Percentiles rank a stretch among this genome's conserved stretches.
Evolutionary conservation across 768 basidiomycete genomes (phyloP).

Genomic region (Suillus americanus): DNA sequence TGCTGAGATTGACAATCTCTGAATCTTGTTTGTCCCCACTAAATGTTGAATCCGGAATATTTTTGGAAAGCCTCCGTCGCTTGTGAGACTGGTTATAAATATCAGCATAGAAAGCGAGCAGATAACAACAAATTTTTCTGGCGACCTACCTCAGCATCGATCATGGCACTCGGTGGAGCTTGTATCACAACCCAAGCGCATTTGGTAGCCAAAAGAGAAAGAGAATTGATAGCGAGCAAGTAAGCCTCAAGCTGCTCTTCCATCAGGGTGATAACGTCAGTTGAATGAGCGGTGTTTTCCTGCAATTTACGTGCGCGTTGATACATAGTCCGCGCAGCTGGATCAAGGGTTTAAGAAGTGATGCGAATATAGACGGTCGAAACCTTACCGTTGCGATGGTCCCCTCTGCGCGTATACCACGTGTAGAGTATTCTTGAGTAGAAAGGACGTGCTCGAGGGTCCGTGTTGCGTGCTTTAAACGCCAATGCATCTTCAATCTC

Average conservation of each 20-base stretch:
- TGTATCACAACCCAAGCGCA: slow-evolving; percentile 83
- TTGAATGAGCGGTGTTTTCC: slow-evolving; percentile 34
- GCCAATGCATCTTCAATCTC: slow-evolving; percentile 87
- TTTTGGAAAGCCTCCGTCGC: slow-evolving; percentile 66
- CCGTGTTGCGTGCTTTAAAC: slow-evolving; percentile 92
- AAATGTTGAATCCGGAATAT: slow-evolving; percentile 78
- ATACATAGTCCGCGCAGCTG: slow-evolving; percentile 93
- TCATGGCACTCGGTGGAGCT: slow-evolving; percentile 43
- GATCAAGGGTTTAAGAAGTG: slow-evolving; percentile 25
- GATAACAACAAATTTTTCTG: slow-evolving; percentile 17
- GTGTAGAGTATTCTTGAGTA: slow-evolving; percentile 94
- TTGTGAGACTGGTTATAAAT: slow-evolving; percentile 54
- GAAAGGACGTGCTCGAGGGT: slow-evolving; percentile 80
- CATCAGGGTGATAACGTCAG: slow-evolving; percentile 43
- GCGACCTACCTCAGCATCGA: slow-evolving; percentile 44
- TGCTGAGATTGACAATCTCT: slow-evolving; percentile 76
- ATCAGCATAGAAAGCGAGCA: slow-evolving; percentile 17
- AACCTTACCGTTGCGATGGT: slow-evolving; percentile 85
- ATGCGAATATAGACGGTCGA: slow-evolving; percentile 8
- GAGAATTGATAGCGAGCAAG: slow-evolving; percentile 83
- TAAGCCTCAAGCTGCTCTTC: slow-evolving; percentile 80
- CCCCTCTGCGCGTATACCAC: slow-evolving; percentile 85
- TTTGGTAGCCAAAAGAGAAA: slow-evolving; percentile 77
- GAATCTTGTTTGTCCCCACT: slow-evolving; percentile 60
- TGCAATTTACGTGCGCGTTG: slow-evolving; percentile 82